A percentile compares a stretch with the other conserved stretches of the same genome.
Conservation (phyloP, 768 basidiomycete species). For the Gautieria morchelliformis region DNA sequence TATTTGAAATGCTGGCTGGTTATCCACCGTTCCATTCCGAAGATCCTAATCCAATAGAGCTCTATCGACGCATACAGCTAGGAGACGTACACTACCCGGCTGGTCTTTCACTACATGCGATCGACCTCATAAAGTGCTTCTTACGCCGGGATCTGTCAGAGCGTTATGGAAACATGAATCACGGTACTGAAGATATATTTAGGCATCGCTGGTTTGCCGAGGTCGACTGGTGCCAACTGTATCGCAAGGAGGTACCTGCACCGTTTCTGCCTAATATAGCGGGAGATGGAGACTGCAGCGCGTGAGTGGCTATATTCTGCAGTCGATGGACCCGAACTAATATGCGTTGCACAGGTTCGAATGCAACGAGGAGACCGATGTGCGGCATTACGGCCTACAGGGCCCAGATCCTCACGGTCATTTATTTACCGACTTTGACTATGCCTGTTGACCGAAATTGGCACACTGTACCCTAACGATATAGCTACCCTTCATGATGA, state of each 20-base stretch:
- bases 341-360: slow-evolving; percentile 46
- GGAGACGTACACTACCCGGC: slow-evolving; percentile 78
- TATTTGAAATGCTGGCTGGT: slow-evolving; percentile 97
- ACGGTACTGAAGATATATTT: slow-evolving; percentile 88
- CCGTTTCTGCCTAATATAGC: slow-evolving; percentile 90
- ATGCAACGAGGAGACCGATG: slow-evolving; percentile 68
- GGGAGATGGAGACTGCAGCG: slow-evolving; percentile 93
- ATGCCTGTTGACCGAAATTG: slow-evolving; percentile 26
- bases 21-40: slow-evolving; percentile 89
- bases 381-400: slow-evolving; percentile 47
- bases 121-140: slow-evolving; percentile 81
- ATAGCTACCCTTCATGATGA: neutral
- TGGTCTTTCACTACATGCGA: slow-evolving; percentile 64
- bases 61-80: slow-evolving; percentile 86
- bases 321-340: neutral
- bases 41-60: slow-evolving; percentile 71
- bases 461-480: neutral
- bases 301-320: slow-evolving; percentile 39
- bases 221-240: slow-evolving; percentile 82
- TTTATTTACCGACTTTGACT: slow-evolving; percentile 74
- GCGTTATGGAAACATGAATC: slow-evolving; percentile 80
- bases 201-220: slow-evolving; percentile 90
- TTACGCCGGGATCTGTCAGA: slow-evolving; percentile 84
- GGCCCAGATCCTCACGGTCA: slow-evolving; percentile 53
- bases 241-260: slow-evolving; percentile 79